Conservation (phyloP, 371 early-diverging fungal genomes). For the Phascolomyces articulosus region DNA sequence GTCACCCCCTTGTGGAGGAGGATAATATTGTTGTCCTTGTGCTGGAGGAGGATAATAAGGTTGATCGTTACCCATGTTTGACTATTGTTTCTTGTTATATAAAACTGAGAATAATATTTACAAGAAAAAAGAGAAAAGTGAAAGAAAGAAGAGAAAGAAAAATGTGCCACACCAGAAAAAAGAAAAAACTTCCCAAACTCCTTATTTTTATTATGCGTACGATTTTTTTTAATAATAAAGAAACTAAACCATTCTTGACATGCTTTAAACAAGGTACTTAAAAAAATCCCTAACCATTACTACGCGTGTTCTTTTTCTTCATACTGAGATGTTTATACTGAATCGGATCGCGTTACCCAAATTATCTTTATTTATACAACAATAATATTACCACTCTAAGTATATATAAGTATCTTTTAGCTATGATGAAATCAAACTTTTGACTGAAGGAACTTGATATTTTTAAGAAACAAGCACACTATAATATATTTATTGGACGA, state of each 20-base stretch:
- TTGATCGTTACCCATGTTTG: constrained; percentile 11
- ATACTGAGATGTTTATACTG: no score
- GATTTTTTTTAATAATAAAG: background rate
- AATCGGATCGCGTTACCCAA: no score
- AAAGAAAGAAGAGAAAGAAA: background rate
- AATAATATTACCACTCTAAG: no score
- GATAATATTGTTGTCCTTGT: constrained; percentile 11
- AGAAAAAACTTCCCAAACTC: background rate
- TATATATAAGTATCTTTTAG: no score
- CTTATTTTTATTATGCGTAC: background rate
- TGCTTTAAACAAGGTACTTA: background rate
- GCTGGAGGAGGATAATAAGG: constrained; percentile 17
- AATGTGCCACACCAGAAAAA: background rate
- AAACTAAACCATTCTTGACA: constrained; percentile 1
- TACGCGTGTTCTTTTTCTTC: background rate
- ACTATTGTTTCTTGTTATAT: background rate
- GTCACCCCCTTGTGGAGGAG: constrained; percentile 19
- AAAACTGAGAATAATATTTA: background rate
- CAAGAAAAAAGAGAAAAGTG: background rate
- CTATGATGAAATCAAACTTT: no score
- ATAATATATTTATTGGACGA: no score
- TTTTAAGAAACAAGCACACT: no score
- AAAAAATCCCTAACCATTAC: background rate
- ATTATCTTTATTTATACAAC: no score
- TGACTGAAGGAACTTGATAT: no score